Evolutionary conservation across 352 stramenopile species (phyloP), one percentile per base, ranked within the genome.

Genomic region (Pythium chondricola): DNA sequence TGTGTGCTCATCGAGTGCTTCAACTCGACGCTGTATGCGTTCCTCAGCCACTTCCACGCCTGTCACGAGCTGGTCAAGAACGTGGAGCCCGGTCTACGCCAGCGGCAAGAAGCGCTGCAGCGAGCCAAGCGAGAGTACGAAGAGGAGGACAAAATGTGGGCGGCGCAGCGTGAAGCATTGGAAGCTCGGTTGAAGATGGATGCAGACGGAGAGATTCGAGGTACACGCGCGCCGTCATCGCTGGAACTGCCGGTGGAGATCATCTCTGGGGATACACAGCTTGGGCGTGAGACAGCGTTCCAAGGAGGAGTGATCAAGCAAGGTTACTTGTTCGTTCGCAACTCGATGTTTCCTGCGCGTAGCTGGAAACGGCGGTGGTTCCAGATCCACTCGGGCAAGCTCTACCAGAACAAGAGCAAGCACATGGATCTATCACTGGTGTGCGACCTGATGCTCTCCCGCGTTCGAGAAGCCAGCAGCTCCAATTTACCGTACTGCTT

Each of bases 321-420:
- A 51, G 83, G 83, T 3, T 94, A 89, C 58, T 51, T 94, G 14
- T 90, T 94, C 26, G 69, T 92, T n/a, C 83, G 83, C 35, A 91
- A 85, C 51, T 69, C 78, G 4, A 69, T 91, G 49, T 94, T 94
- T 57, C 80, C 83, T 27, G 67, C 80, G 6, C 68, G 82, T 20
- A 92, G 74, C 44, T 94, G 80, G 80, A 94, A 94, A 54, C 72
- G 83, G 11, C 69, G 77, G 4, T 94, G 83, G 83, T 94, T 90
- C 58, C 76, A 94, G 46, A 94, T 94, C 51, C 78, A 92, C 66
- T 72, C 65, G 8, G 80, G 83, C 18, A 94, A 94, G 41, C 58
- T 94, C 25, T 94, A 90, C 24, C 79, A 88, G 31, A 89, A 77
- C 30, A 62, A 66, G n/a, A 68, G 65, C n/a, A 88, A 86, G 29